phyloP scores from a whole-genome alignment of 1,284 basidiomycete genomes.

The Trichosporon sp. region DNA sequence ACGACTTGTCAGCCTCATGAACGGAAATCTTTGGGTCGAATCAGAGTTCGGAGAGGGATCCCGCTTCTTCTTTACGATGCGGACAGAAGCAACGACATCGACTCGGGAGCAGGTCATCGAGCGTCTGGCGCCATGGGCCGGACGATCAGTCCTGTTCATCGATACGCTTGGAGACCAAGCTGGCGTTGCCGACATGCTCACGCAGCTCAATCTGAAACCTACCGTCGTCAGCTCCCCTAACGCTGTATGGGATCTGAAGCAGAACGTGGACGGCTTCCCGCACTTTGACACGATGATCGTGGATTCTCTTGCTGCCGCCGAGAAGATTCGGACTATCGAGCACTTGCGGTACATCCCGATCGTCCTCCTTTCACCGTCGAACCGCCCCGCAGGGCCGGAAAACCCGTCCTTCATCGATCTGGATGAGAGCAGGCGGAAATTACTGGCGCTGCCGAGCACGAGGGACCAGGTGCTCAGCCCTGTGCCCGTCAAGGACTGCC shows the following conservation, averaged over 20 bases:
- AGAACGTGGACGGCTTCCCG: constrained; percentile 62
- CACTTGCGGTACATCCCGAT: constrained; percentile 95
- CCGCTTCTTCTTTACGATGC: constrained; percentile 92
- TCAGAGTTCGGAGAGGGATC: constrained; percentile 85
- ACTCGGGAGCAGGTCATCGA: constrained; percentile 61
- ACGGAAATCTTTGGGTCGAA: constrained; percentile 98
- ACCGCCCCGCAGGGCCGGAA: constrained; percentile 30
- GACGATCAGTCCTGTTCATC: constrained; percentile 72
- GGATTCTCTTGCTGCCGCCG: constrained; percentile 76
- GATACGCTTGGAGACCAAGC: constrained; percentile 76
- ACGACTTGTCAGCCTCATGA: constrained; percentile 93
- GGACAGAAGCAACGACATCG: constrained; percentile 53
- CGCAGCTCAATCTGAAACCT: constrained; percentile 74
- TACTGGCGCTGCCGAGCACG: constrained; percentile 40
- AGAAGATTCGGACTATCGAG: constrained; percentile 83
- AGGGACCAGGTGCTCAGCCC: constrained; percentile 42
- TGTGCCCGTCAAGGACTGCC: constrained; percentile 47
- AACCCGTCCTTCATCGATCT: constrained; percentile 46
- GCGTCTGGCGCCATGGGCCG: constrained; percentile 71
- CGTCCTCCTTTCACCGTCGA: constrained; percentile 73
- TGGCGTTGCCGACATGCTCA: constrained; percentile 70
- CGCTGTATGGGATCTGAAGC: constrained; percentile 63
- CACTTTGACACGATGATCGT: constrained; percentile 95
- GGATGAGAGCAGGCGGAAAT: constrained; percentile 35
- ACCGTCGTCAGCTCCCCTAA: constrained; percentile 70